phyloP scores from a whole-genome alignment of 768 basidiomycete species.

The Pholiota microspora region DNA sequence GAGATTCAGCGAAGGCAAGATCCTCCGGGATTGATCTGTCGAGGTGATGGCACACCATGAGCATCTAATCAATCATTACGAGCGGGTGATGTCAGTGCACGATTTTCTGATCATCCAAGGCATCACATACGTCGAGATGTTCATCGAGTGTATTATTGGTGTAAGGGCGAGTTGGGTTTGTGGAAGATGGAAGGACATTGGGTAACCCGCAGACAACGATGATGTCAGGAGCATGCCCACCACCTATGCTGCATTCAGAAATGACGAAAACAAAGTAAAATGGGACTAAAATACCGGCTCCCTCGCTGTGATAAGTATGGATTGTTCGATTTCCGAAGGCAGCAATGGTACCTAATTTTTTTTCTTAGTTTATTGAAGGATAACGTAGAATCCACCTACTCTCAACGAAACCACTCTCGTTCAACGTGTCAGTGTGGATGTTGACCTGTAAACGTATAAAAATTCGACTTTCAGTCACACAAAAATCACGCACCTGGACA shows the following conservation, averaged over 20 bases:
- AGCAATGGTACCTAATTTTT: slow-evolving; percentile 80
- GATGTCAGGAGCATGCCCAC: slow-evolving; percentile 97
- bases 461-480: background rate
- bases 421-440: slow-evolving; percentile 96
- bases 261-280: background rate
- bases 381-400: slow-evolving; percentile 59
- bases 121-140: slow-evolving; percentile 81
- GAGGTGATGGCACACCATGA: slow-evolving; percentile 99
- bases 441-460: slow-evolving; percentile 52
- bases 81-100: background rate
- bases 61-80: slow-evolving; percentile 69
- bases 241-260: slow-evolving; percentile 43
- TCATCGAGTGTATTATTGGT: slow-evolving; percentile 92
- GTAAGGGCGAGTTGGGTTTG: slow-evolving; percentile 94
- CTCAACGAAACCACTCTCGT: slow-evolving; percentile 97
- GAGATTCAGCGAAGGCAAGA: slow-evolving; percentile 92
- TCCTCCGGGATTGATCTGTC: slow-evolving; percentile 92
- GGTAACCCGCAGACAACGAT: slow-evolving; percentile 90
- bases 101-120: background rate
- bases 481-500: slow-evolving; percentile 65
- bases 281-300: slow-evolving; percentile 60
- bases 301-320: slow-evolving; percentile 97
- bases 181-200: slow-evolving; percentile 94
- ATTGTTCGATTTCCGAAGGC: slow-evolving; percentile 92
- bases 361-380: too few species aligned